Base-by-base conservation (phyloP, 2,329 filamentous ascomycete species). In the Immersiporthe knoxdaviesiana region DNA sequence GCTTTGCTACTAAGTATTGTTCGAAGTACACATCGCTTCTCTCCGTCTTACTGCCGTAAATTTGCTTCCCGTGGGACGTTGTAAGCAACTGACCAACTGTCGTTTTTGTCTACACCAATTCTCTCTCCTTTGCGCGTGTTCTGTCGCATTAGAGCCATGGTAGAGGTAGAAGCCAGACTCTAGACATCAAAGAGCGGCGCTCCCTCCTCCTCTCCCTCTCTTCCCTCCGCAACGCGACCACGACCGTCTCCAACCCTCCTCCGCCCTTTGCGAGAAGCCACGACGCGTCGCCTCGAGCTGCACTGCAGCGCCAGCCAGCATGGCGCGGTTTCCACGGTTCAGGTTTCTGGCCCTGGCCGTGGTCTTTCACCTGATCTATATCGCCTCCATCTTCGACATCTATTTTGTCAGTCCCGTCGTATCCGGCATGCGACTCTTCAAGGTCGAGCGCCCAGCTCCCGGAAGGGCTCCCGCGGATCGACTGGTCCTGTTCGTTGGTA, bases 361-460 rank as follows among this genome's bases (percentile, higher is more conserved):
- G 77, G 83, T 95, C 71, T 99, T 99, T 79, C 97, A 99, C 81
- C 80, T 98, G 66, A 88, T 97, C 73, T 99, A 99, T 80, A 91
- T 97, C 68, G 92, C 91, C 78, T 97, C 94, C 70, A 98, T 98
- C 76, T 99, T 99, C 82, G 94, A 97, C 80, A 96, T 98, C 73
- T 98, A 99, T 82, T 99, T 99, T 78, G 94, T 97, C 77, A 97
- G 94, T 78, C 96, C 96, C 30, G 96, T 99, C 74, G 96, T 98
- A 67, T 92, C 91, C 83, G 96, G 96, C 77, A 99, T 99, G 96
- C 89, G 87, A 76, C 87, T 94, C 70, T 94, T 93, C 80, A 82
- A 84, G 60, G 84, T 97, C 50, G 88, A 94, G 70, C 85, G 90
- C 67, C 82, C 87, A 52, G 74, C 81, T 56, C 81, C 82, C 65